Base-by-base conservation (phyloP, 2,329 filamentous ascomycete genomes). In the Neonectria ditissima region DNA sequence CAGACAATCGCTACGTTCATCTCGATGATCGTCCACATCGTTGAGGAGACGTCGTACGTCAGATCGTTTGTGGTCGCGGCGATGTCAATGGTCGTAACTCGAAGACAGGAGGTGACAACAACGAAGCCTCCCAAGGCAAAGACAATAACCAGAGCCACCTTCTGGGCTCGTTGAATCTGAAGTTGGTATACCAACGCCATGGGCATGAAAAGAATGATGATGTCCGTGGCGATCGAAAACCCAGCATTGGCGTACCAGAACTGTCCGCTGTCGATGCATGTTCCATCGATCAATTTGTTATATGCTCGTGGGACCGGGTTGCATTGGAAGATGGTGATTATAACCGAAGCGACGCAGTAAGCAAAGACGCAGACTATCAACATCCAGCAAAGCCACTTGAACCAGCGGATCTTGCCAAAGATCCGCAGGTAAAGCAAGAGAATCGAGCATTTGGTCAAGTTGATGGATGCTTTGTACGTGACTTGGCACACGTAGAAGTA, bases 191-290 rank as follows among this genome's bases (percentile, higher is more conserved):
- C 76, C n/a, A 80, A 79, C 9, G 77, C 76, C 47, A 85, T 75
- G 20, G 83, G 83, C 39, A 85, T 72, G 18, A 78, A 59, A 22
- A 84, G 72, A 37, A 85, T 80, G 44, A 81, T 68, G 8, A 83
- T 55, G 55, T 85, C 82, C n/a, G 80, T 80, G 10, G 77, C 62
- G 45, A 84, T 81, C 61, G 81, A 83, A 65, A 81, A 79, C 2
- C 78, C 76, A 2, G 79, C 82, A 65, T 84, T 84, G 50, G 81
- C 78, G 61, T 82, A 81, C 82, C 82, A 85, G 65, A 82, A 81
- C 2, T 73, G 74, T 8, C 77, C 77, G 32, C 80, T 75, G 62
- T 80, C 76, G 66, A 85, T 80, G 73, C 82, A 85, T 2, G 69
- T 75, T 1, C 82, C 83, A 0, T 74, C 70, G 24, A 79, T 67